Evolutionary conservation across 2,329 filamentous ascomycete species (phyloP), one percentile per base, ranked within the genome.

Genomic region (Ophiostoma pallidulum): DNA sequence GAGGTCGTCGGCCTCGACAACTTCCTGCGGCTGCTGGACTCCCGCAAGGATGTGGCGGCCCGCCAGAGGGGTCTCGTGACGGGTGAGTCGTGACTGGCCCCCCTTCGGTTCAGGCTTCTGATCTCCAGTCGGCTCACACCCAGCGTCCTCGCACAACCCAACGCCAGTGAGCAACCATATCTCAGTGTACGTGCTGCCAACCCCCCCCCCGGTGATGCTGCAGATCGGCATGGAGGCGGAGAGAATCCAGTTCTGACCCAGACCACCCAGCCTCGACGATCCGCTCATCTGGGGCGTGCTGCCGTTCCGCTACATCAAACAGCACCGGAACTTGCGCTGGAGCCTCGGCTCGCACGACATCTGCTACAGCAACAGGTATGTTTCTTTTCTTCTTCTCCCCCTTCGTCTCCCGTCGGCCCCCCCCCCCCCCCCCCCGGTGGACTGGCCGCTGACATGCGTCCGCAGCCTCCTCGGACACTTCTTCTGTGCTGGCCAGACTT

Each of bases 121-220:
- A n/a, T n/a, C n/a, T n/a, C n/a, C n/a, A n/a, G n/a, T n/a, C n/a
- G n/a, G n/a, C n/a, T n/a, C n/a, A n/a, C n/a, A n/a, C n/a, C n/a
- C n/a, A n/a, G n/a, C n/a, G n/a, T n/a, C n/a, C n/a, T n/a, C n/a
- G n/a, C n/a, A n/a, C n/a, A n/a, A n/a, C n/a, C n/a, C n/a, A n/a
- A n/a, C n/a, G n/a, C n/a, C n/a, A 89, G 88, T 92, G 31, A 91
- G 85, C 41, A 94, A 94, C 64, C 88, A 94, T 69, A 77, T 88
- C 55, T 89, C 84, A 63, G 82, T 94, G 86, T 92, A 83, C 67
- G 84, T 83, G 64, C 24, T 6, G 8, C n/a, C 19, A 19, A n/a
- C n/a, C n/a, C n/a, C n/a, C n/a, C n/a, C n/a, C n/a, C n/a, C n/a
- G n/a, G n/a, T n/a, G n/a, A n/a, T n/a, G n/a, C n/a, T n/a, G n/a